phyloP scores from a whole-genome alignment of 352 stramenopile genomes.

The Phytophthora hibernalis region DNA sequence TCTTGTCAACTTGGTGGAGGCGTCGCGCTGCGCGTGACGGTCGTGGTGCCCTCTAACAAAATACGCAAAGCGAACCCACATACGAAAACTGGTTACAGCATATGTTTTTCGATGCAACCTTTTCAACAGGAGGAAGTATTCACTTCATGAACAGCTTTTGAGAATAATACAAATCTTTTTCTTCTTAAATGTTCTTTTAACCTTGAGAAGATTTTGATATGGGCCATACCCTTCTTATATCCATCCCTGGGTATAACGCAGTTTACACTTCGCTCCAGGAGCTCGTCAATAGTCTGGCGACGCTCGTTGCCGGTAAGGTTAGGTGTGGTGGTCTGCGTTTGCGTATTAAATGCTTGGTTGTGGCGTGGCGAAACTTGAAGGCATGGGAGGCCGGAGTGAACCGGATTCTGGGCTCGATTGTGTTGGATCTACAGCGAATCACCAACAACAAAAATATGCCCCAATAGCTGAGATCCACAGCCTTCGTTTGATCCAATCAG shows the following conservation, averaged over 20 bases:
- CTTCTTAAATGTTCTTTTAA: no score
- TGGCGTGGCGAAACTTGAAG: neutral
- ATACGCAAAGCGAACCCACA: no score
- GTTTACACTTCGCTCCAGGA: neutral
- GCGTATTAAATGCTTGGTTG: neutral
- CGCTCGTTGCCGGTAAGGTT: neutral
- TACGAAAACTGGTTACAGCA: no score
- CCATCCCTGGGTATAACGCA: neutral
- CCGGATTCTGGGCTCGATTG: neutral
- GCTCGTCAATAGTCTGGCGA: neutral
- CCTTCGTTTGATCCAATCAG: neutral
- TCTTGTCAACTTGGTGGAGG: no score
- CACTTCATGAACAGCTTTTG: no score
- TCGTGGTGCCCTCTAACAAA: no score
- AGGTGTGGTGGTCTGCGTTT: neutral
- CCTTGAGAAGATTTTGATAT: no score
- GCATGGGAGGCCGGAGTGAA: neutral
- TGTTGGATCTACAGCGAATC: neutral
- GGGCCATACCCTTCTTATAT: no score
- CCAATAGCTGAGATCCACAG: neutral
- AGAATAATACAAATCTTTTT: no score
- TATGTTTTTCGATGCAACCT: no score
- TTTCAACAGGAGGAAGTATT: no score
- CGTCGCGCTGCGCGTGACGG: no score
- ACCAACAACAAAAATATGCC: neutral